Evolutionary conservation across 106 monocot species (phyloP), one percentile per base, ranked within the genome.

Genomic region (Cymbidium sinense): DNA sequence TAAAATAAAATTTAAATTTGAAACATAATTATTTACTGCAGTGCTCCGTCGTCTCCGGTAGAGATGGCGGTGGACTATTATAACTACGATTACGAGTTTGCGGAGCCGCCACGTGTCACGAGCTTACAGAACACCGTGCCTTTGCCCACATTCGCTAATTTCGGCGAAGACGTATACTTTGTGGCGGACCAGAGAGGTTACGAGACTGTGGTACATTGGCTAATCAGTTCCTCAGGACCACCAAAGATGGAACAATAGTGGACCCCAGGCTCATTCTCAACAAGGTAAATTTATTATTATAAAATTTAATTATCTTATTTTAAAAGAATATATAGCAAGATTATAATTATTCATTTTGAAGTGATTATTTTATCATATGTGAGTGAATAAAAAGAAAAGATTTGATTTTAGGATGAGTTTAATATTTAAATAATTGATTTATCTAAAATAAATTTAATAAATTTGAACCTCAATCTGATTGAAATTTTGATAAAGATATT

Each of bases 11-110:
- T 55, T 55, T 1, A 54, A 20, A 54, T 20, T 65, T 10, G 1
- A 43, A 43, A 9, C 43, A 47, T 12, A 15, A 47, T 67, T 67
- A 67, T 67, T 67, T 67, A 35, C 2, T 43, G 11, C 27, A 90
- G 86, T 35, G 88, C 86, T 21, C 95, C 92, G 15, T 75, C 88
- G 0, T 79, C 62, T 0, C 82, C 92, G 0, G 21, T 88, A 19
- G 88, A 88, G 33, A 95, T 95, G 92, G 87, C 72, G 39, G 41
- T 88, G 2, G 95, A 92, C 52, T 95, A 92, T 87, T 95, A 81
- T 84, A 39, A 30, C 17, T 77, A 71, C 17, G 92, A 95, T 70
- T 92, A 92, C 61, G 95, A 95, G 77, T 88, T 90, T 75, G 92
- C 95, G 0, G 90, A 95, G 85, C 92, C 95, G 36, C 92, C 92